Conservation (phyloP, 1,284 basidiomycete genomes). For the Cerrena zonata region DNA sequence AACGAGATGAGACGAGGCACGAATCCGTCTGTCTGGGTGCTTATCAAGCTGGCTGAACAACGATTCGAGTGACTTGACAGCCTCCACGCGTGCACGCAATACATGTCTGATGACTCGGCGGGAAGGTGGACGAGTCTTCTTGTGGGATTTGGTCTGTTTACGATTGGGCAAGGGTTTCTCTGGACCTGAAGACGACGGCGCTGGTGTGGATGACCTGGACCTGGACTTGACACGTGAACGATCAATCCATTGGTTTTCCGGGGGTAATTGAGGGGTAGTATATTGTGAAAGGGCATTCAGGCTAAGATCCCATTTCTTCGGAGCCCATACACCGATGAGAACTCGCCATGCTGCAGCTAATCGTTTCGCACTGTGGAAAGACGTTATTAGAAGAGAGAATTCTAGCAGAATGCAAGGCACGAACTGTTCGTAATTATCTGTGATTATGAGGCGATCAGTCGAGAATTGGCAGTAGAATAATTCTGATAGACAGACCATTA, state of each 20-base stretch:
- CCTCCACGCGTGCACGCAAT: slow-evolving; percentile 72
- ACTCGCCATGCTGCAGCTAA: slow-evolving; percentile 85
- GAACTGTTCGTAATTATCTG: slow-evolving; percentile 79
- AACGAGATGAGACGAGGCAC: slow-evolving; percentile 59
- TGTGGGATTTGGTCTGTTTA: slow-evolving; percentile 26
- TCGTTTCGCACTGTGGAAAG: slow-evolving; percentile 59
- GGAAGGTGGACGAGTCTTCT: slow-evolving; percentile 59
- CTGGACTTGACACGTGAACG: slow-evolving; percentile 27
- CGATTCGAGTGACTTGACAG: slow-evolving; percentile 63
- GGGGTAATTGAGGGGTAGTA: slow-evolving; percentile 57
- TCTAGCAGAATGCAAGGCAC: slow-evolving; percentile 22
- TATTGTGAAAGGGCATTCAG: slow-evolving; percentile 68
- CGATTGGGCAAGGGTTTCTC: slow-evolving; percentile 20
- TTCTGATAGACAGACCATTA: slow-evolving; percentile 45
- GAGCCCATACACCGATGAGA: slow-evolving; percentile 84
- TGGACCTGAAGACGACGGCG: slow-evolving; percentile 15
- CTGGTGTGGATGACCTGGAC: slow-evolving; percentile 15
- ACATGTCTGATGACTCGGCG: slow-evolving; percentile 82
- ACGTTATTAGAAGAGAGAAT: slow-evolving; percentile 8
- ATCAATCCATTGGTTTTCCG: slow-evolving; percentile 67
- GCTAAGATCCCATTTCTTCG: slow-evolving; percentile 74
- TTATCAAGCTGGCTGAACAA: slow-evolving; percentile 65
- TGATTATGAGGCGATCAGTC: no score
- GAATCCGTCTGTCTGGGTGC: slow-evolving; percentile 41
- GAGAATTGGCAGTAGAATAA: no score